Percentiles rank a stretch among this genome's conserved stretches.
phyloP scores from a whole-genome alignment of 1,284 basidiomycete species.

The Ganoderma sinense region DNA sequence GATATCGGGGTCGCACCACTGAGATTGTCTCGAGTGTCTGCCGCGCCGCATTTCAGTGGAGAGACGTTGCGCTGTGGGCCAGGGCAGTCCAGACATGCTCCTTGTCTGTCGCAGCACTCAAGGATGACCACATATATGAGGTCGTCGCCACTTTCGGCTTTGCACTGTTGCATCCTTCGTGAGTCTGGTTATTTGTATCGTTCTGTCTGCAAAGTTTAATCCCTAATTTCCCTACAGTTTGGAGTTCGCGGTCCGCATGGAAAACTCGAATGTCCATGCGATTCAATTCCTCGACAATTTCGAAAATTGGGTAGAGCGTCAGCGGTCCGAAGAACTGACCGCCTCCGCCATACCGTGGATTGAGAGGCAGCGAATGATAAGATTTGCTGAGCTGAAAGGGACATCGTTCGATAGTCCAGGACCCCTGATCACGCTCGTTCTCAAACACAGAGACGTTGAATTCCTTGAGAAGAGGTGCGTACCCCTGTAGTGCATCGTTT shows the following conservation, averaged over 20 bases:
- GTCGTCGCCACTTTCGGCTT: background rate
- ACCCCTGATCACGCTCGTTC: background rate
- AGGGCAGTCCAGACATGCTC: background rate
- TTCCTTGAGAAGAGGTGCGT: slow-evolving; percentile 8
- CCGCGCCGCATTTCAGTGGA: slow-evolving; percentile 10
- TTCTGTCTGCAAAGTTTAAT: background rate
- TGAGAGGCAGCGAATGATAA: background rate
- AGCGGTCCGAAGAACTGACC: background rate
- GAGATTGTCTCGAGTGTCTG: slow-evolving; percentile 9
- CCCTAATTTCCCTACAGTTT: background rate
- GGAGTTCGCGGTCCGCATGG: background rate
- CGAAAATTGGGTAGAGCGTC: background rate
- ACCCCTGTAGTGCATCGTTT: background rate
- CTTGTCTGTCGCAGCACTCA: background rate
- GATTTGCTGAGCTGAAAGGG: background rate
- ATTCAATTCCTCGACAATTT: slow-evolving; percentile 10
- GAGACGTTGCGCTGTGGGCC: slow-evolving; percentile 11
- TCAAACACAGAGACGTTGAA: slow-evolving; percentile 6
- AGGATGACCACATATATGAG: background rate
- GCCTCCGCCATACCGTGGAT: background rate
- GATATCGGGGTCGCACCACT: background rate
- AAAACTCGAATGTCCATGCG: background rate
- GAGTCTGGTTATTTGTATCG: background rate
- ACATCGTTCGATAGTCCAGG: background rate
- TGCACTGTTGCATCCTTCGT: background rate